Evolutionary conservation across 306 rosid genomes (phyloP).

Genomic region (Aeschynomene evenia): DNA sequence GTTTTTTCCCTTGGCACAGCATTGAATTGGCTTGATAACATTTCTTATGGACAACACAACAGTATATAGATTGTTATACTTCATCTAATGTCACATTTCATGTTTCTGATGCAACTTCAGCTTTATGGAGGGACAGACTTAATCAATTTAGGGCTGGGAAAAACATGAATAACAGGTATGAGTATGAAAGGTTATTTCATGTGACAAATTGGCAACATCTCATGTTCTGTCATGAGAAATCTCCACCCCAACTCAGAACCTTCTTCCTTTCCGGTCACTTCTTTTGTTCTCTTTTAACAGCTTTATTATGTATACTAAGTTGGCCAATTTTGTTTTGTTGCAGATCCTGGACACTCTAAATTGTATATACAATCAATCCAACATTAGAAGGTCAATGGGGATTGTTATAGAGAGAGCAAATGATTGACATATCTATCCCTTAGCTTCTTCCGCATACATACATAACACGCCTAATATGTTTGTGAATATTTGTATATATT

Average conservation of each 20-base stretch:
- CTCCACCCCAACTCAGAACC: not conserved
- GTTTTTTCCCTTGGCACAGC: not conserved
- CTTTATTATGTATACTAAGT: not conserved
- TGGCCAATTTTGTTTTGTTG: constrained; percentile 14
- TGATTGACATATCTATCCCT: constrained; percentile 5
- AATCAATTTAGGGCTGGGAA: constrained; percentile 34
- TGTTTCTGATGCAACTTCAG: constrained; percentile 25
- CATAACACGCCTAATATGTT: not conserved
- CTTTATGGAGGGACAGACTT: constrained; percentile 41
- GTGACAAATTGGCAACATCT: not conserved
- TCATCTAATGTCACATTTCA: constrained; percentile 1
- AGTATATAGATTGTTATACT: not conserved
- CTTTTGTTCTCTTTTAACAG: not conserved
- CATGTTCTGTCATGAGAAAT: not conserved
- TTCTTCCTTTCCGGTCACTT: not conserved
- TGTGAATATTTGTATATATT: constrained; percentile 43
- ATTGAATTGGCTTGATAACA: not conserved
- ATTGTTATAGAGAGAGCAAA: constrained; percentile 28
- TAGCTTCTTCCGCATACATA: not conserved
- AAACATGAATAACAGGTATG: constrained; percentile 33
- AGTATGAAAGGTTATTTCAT: not conserved
- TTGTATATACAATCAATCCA: constrained; percentile 25
- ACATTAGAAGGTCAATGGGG: constrained; percentile 30
- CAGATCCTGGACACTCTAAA: constrained; percentile 42
- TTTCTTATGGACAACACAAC: not conserved